Evolutionary conservation across 2,329 filamentous ascomycete species (phyloP).

Genomic region (Exophiala calicioides): DNA sequence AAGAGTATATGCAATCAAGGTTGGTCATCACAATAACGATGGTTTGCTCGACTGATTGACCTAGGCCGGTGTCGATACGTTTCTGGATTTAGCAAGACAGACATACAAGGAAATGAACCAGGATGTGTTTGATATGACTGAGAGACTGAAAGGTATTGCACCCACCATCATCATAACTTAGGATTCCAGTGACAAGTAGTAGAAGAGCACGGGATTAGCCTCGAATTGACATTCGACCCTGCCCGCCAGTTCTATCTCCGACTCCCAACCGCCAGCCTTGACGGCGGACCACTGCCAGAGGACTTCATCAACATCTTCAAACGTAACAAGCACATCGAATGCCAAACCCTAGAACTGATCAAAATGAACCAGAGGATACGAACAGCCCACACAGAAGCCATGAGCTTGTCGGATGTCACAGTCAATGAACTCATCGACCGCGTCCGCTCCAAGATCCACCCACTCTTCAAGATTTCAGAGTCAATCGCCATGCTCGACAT

Average conservation of each 20-base stretch:
- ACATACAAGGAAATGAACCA: constrained; percentile 86
- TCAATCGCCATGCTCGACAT: constrained; percentile 85
- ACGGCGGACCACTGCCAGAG: constrained; percentile 61
- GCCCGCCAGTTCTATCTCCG: constrained; percentile 78
- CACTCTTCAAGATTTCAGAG: constrained; percentile 82
- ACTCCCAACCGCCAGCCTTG: constrained; percentile 63
- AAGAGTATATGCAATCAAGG: constrained; percentile 83
- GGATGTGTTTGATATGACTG: constrained; percentile 72
- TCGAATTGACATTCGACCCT: constrained; percentile 74
- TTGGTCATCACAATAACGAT: constrained; percentile 34
- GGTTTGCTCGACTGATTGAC: constrained; percentile 6
- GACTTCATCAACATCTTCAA: constrained; percentile 75
- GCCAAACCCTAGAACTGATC: constrained; percentile 79
- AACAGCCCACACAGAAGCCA: constrained; percentile 79
- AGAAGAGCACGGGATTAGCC: constrained; percentile 60
- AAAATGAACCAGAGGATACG: constrained; percentile 77
- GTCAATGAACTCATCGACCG: constrained; percentile 70
- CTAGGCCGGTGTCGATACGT: constrained; percentile 75
- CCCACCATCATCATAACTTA: neutral
- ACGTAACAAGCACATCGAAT: constrained; percentile 77
- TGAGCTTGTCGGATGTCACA: constrained; percentile 76
- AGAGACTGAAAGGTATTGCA: constrained; percentile 62
- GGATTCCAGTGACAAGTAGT: constrained; percentile 27
- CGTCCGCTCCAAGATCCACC: constrained; percentile 70
- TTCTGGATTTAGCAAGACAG: constrained; percentile 84